Conservation (phyloP, 1,139 yeast species). For the Blastobotrys aristatus region DNA sequence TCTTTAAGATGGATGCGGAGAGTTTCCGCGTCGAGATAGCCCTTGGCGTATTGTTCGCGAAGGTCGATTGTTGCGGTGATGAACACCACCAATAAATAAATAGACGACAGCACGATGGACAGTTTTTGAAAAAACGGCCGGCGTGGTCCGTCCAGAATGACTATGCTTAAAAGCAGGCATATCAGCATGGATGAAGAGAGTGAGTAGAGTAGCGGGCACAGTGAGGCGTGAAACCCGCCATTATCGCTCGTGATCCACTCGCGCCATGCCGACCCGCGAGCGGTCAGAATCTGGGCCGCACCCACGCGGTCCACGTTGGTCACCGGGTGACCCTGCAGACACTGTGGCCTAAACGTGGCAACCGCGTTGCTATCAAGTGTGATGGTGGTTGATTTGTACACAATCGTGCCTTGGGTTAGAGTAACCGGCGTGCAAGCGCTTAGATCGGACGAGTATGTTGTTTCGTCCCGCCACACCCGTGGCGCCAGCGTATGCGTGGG, state of each 20-base stretch:
- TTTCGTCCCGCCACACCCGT: conserved; percentile 8
- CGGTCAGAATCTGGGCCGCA: conserved; percentile 7
- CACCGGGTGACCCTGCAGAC: conserved; percentile 22
- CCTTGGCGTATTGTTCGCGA: conserved; percentile 42
- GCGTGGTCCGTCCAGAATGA: conserved; percentile 45
- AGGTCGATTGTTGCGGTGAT: conserved; percentile 46
- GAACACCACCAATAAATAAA: conserved; percentile 46
- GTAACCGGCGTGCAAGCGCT: conserved; percentile 20
- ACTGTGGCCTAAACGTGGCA: conserved; percentile 18
- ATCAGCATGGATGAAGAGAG: conserved; percentile 62
- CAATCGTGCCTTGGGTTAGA: conserved; percentile 17
- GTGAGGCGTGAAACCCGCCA: conserved; percentile 13
- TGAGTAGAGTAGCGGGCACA: conserved; percentile 49
- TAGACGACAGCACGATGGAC: conserved; percentile 18
- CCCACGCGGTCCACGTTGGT: conserved; percentile 12
- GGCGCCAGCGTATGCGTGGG: not conserved
- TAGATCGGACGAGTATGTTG: not conserved
- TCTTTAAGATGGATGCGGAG: conserved; percentile 45
- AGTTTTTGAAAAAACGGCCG: conserved; percentile 39
- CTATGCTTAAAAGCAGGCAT: conserved; percentile 57
- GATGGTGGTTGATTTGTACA: conserved; percentile 10
- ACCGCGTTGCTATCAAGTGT: conserved; percentile 7
- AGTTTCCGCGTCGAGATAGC: conserved; percentile 51
- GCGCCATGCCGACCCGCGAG: conserved; percentile 17
- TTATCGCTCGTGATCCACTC: conserved; percentile 16